Evolutionary conservation across 2,329 filamentous ascomycete species (phyloP).

Genomic region (Aspergillus chevalieri): DNA sequence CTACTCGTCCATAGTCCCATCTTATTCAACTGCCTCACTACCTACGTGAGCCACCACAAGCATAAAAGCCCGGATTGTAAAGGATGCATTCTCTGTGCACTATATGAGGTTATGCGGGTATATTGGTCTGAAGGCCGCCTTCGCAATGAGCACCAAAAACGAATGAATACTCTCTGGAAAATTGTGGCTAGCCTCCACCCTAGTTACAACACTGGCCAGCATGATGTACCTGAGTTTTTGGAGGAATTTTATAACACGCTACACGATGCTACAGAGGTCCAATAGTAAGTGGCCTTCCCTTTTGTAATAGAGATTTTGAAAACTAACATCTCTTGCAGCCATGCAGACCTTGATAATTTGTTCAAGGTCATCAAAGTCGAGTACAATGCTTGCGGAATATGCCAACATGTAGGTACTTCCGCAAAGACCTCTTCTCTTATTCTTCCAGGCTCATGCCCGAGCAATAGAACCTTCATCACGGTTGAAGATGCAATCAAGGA

Average conservation of each 20-base stretch:
- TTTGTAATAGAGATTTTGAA: neutral
- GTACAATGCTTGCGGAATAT: slow-evolving; percentile 3
- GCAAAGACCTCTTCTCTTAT: neutral
- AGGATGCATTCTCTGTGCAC: neutral
- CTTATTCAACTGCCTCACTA: slow-evolving; percentile 18
- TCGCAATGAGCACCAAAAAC: neutral
- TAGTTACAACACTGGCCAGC: slow-evolving; percentile 5
- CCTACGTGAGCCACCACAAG: slow-evolving; percentile 1
- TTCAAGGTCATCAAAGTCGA: slow-evolving; percentile 2
- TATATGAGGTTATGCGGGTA: neutral
- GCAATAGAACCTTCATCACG: neutral
- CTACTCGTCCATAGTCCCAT: slow-evolving; percentile 20
- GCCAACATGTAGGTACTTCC: neutral
- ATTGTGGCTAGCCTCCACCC: neutral
- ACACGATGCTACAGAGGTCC: neutral
- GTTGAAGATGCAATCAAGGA: neutral
- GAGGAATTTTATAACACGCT: slow-evolving; percentile 7
- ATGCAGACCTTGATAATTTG: neutral
- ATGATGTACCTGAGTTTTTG: slow-evolving; percentile 14
- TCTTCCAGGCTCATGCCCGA: neutral
- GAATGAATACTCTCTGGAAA: slow-evolving; percentile 5
- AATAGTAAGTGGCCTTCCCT: neutral
- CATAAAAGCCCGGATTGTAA: neutral
- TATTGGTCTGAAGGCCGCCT: neutral
- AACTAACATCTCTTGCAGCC: neutral